These are phyloP conservation scores for Oemleria cerasiformis DNA, from an alignment of 306 rosid genomes.

Conservation along the genomic window DNA sequence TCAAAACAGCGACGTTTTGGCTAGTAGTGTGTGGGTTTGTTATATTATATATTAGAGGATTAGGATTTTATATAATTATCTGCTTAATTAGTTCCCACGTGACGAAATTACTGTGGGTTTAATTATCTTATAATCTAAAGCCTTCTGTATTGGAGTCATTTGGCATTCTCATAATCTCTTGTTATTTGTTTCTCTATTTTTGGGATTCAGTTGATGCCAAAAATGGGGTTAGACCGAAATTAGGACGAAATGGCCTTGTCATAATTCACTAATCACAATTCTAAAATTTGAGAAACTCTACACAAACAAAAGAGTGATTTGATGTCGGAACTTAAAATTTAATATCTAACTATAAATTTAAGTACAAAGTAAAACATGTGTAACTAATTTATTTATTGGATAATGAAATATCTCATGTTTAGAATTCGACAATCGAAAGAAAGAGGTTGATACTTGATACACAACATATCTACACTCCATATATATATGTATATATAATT, in stretches of 20 bases:
- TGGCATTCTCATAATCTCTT: not conserved
- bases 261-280: not conserved
- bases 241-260: not conserved
- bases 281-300: too few relatives aligned
- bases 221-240: too few relatives aligned
- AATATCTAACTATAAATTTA: too few relatives aligned
- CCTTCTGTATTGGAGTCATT: not conserved
- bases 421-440: too few relatives aligned
- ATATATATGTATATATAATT: too few relatives aligned
- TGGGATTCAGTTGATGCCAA: not conserved
- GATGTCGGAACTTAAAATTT: not conserved
- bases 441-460: too few relatives aligned
- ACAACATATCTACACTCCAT: too few relatives aligned
- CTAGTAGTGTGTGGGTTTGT: not conserved
- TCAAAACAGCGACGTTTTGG: not conserved
- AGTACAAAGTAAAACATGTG: too few relatives aligned
- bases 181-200: too few relatives aligned
- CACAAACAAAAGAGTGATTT: not conserved
- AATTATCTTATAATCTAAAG: not conserved
- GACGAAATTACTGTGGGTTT: not conserved
- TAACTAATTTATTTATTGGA: too few relatives aligned
- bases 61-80: constrained; percentile 1
- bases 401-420: too few relatives aligned
- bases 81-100: not conserved
- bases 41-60: not conserved